phyloP scores from a whole-genome alignment of 2,329 filamentous ascomycete genomes.

The Diaporthe longicolla region DNA sequence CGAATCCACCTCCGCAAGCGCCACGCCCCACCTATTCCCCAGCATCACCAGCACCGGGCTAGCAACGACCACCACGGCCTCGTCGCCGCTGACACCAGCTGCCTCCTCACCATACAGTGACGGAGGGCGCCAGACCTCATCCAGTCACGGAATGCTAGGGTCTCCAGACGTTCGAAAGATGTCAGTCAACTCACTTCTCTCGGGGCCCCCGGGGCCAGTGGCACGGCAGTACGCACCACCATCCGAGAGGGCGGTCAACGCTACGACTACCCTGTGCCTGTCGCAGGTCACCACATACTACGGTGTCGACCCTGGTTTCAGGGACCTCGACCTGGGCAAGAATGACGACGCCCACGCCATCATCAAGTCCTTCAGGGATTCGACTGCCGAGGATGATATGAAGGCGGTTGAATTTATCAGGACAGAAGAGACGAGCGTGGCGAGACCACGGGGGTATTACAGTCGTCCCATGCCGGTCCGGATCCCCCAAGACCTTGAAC shows the following conservation, averaged over 20 bases:
- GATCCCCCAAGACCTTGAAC: slow-evolving; percentile 63
- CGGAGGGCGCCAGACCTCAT: slow-evolving; percentile 43
- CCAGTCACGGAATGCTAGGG: slow-evolving; percentile 40
- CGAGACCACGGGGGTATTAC: slow-evolving; percentile 76
- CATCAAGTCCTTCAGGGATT: slow-evolving; percentile 25
- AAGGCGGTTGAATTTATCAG: slow-evolving; percentile 4
- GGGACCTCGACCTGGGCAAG: slow-evolving; percentile 77
- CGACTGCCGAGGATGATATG: slow-evolving; percentile 26
- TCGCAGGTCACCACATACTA: slow-evolving; percentile 65
- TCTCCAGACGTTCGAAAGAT: slow-evolving; percentile 58
- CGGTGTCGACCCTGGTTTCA: slow-evolving; percentile 79
- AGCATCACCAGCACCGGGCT: slow-evolving; percentile 46
- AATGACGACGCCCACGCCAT: slow-evolving; percentile 81
- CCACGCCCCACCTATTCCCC: slow-evolving; percentile 46
- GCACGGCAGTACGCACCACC: slow-evolving; percentile 42
- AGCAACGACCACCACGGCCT: slow-evolving; percentile 44
- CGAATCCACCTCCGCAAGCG: slow-evolving; percentile 25
- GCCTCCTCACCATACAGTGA: slow-evolving; percentile 57
- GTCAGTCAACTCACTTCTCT: slow-evolving; percentile 76
- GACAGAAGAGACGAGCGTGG: slow-evolving; percentile 50
- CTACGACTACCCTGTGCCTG: slow-evolving; percentile 38
- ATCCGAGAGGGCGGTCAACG: slow-evolving; percentile 41
- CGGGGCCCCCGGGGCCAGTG: slow-evolving; percentile 59
- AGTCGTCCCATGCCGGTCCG: slow-evolving; percentile 75
- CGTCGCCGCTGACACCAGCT: slow-evolving; percentile 57